These are phyloP conservation scores for Hypsizygus marmoreus DNA, from an alignment of 768 basidiomycete species.

Conservation along the genomic window DNA sequence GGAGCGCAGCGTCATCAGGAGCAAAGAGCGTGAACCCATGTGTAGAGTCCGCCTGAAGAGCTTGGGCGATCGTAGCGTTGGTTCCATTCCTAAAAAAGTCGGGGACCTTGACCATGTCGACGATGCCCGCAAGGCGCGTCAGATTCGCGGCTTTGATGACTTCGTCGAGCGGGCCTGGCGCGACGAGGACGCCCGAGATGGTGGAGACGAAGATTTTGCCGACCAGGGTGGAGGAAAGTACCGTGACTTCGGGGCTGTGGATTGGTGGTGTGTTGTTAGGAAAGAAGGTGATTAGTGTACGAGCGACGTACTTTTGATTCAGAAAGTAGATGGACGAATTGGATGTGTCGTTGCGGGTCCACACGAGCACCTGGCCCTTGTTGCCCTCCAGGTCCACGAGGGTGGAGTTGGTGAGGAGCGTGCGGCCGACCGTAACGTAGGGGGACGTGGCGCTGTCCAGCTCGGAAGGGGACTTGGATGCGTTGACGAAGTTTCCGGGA, in stretches of 20 bases:
- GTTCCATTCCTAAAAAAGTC: slow-evolving; percentile 24
- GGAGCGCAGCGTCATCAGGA: slow-evolving; percentile 56
- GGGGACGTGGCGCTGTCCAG: slow-evolving; percentile 47
- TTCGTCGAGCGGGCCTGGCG: slow-evolving; percentile 49
- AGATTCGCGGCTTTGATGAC: slow-evolving; percentile 47
- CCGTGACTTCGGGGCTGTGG: slow-evolving; percentile 19
- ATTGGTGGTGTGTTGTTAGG: neutral
- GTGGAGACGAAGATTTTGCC: slow-evolving; percentile 43
- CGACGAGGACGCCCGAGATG: slow-evolving; percentile 50
- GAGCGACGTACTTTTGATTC: slow-evolving; percentile 46
- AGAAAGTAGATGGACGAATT: slow-evolving; percentile 44
- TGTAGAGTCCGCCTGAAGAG: slow-evolving; percentile 33
- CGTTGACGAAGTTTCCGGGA: slow-evolving; percentile 19
- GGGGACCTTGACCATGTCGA: slow-evolving; percentile 27
- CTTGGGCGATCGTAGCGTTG: slow-evolving; percentile 35
- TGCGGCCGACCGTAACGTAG: slow-evolving; percentile 63
- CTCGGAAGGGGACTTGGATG: slow-evolving; percentile 15
- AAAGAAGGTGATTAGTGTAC: neutral
- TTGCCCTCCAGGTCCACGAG: slow-evolving; percentile 59
- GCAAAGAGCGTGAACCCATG: slow-evolving; percentile 69
- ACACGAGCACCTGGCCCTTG: slow-evolving; percentile 56
- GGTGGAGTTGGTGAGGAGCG: slow-evolving; percentile 52
- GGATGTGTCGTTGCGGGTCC: slow-evolving; percentile 34
- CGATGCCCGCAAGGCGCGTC: slow-evolving; percentile 36
- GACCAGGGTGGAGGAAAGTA: slow-evolving; percentile 42